phyloP scores from a whole-genome alignment of 345 rosid species.

The Pseudoturritis turrita region DNA sequence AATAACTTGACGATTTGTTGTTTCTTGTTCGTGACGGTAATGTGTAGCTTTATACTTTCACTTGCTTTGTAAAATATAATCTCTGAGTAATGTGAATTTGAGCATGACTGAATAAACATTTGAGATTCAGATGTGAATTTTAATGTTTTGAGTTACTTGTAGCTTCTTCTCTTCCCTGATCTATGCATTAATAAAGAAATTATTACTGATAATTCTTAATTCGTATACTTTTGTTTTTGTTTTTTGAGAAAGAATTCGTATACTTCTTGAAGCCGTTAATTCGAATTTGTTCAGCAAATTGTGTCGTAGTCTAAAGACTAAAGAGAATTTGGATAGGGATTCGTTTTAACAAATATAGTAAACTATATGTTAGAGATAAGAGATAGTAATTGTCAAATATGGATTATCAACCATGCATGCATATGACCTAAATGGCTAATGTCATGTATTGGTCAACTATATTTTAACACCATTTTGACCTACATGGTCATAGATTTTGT shows the following conservation, averaged over 20 bases:
- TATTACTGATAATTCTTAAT: background rate
- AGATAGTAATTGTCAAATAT: background rate
- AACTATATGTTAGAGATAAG: background rate
- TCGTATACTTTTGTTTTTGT: too few relatives aligned
- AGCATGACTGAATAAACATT: background rate
- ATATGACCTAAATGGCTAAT: background rate
- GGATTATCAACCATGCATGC: background rate
- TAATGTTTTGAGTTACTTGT: background rate
- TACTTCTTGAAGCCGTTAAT: too few relatives aligned
- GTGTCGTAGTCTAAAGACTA: background rate
- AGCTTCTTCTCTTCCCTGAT: background rate
- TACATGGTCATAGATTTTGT: background rate
- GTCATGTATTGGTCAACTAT: background rate
- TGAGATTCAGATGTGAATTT: background rate
- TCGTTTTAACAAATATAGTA: background rate
- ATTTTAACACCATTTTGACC: background rate
- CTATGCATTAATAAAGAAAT: background rate
- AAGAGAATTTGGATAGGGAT: background rate
- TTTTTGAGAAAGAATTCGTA: too few relatives aligned
- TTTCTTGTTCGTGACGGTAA: too few relatives aligned
- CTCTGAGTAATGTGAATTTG: background rate
- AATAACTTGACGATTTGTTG: background rate
- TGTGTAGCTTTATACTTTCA: background rate
- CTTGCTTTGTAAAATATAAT: background rate
- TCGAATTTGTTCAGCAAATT: too few relatives aligned